phyloP scores from a whole-genome alignment of 2,329 filamentous ascomycete species.

The Colletotrichum lindemuthianum region DNA sequence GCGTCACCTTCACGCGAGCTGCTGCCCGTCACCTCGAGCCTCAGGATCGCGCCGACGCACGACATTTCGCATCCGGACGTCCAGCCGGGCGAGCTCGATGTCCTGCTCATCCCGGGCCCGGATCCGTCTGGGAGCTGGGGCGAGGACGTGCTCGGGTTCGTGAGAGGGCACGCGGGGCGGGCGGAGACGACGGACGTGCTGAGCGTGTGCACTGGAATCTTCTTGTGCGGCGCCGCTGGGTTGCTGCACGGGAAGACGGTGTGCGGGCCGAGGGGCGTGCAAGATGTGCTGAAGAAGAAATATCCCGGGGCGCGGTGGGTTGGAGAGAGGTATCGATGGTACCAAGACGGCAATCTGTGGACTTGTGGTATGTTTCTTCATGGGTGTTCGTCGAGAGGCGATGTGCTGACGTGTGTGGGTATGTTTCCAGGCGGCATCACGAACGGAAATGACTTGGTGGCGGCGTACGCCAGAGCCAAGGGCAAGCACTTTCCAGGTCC shows the following conservation, averaged over 20 bases:
- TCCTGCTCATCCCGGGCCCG: constrained; percentile 62
- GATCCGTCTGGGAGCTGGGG: constrained; percentile 50
- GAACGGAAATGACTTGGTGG: constrained; percentile 66
- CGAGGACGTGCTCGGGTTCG: constrained; percentile 51
- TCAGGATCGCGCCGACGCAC: constrained; percentile 53
- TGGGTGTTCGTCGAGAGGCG: not conserved
- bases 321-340: constrained; percentile 60
- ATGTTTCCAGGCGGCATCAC: constrained; percentile 58
- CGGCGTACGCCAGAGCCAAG: constrained; percentile 57
- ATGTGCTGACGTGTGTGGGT: not conserved
- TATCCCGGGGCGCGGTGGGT: constrained; percentile 53
- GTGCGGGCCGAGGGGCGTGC: constrained; percentile 58
- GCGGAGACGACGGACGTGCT: constrained; percentile 56
- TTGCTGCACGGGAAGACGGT: constrained; percentile 56
- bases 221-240: constrained; percentile 59
- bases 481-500: constrained; percentile 54
- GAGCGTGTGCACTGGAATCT: constrained; percentile 62
- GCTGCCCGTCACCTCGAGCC: constrained; percentile 54
- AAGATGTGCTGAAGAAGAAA: constrained; percentile 49
- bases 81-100: constrained; percentile 60
- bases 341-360: constrained; percentile 64
- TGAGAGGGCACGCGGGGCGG: constrained; percentile 51
- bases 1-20: not conserved
- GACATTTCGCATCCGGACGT: constrained; percentile 56
- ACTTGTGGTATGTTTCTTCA: constrained; percentile 56